phyloP scores from a whole-genome alignment of 768 basidiomycete species.

The Phanerodontia chrysosporium region DNA sequence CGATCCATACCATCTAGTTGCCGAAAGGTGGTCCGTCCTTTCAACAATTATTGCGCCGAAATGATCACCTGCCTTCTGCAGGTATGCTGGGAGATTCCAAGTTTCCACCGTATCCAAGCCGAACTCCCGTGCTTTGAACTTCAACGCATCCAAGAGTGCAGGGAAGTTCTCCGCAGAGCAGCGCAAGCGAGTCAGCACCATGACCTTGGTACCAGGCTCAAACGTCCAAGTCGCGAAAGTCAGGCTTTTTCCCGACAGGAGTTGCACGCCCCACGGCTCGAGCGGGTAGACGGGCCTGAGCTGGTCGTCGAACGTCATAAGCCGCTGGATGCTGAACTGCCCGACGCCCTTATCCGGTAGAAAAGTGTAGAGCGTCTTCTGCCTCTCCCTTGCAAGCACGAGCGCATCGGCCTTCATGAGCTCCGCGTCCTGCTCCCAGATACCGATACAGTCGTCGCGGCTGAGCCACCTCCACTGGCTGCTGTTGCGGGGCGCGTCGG shows the following conservation, averaged over 20 bases:
- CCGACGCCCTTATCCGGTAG: slow-evolving; percentile 45
- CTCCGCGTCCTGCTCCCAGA: slow-evolving; percentile 39
- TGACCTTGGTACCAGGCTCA: slow-evolving; percentile 27
- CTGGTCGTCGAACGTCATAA: slow-evolving; percentile 21
- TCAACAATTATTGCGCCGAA: slow-evolving; percentile 29
- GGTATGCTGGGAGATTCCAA: slow-evolving; percentile 39
- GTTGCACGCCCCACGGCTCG: slow-evolving; percentile 27
- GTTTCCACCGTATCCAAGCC: slow-evolving; percentile 39
- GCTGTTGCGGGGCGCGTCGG: background rate
- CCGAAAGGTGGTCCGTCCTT: slow-evolving; percentile 37
- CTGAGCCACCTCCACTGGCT: slow-evolving; percentile 28
- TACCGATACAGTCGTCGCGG: slow-evolving; percentile 29
- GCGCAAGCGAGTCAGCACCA: slow-evolving; percentile 44
- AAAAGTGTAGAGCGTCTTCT: slow-evolving; percentile 31
- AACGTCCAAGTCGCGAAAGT: slow-evolving; percentile 44
- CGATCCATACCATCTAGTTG: slow-evolving; percentile 48
- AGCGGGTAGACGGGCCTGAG: slow-evolving; percentile 10
- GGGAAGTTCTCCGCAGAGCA: slow-evolving; percentile 28
- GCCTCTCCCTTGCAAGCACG: slow-evolving; percentile 6
- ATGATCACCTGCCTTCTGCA: slow-evolving; percentile 25
- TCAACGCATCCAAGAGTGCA: slow-evolving; percentile 31
- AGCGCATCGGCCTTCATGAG: slow-evolving; percentile 32
- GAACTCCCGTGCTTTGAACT: slow-evolving; percentile 30
- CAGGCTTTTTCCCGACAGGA: background rate
- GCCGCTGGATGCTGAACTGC: slow-evolving; percentile 37